A percentile compares a stretch with the other conserved stretches of the same genome.
These are phyloP conservation scores for Leishmania mexicana DNA, from an alignment of 208 protist genomes.

Conservation along the genomic window DNA sequence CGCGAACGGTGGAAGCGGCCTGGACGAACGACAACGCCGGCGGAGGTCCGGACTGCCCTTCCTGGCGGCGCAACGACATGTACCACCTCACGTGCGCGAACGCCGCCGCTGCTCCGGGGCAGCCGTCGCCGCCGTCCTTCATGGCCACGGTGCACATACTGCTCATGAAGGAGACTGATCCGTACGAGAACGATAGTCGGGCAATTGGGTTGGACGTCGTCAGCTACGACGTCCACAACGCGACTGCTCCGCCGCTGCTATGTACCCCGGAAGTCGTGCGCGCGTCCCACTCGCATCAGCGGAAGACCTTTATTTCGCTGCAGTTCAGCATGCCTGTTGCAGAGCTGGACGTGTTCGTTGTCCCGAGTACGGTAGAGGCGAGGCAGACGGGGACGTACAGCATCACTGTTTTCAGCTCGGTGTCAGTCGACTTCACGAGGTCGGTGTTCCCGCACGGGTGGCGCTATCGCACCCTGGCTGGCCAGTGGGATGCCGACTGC, in stretches of 20 bases:
- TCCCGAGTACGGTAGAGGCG: constrained; percentile 59
- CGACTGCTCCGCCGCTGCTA: constrained; percentile 42
- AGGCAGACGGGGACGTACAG: constrained; percentile 63
- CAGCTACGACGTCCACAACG: constrained; percentile 33
- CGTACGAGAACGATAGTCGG: constrained; percentile 70
- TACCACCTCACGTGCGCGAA: constrained; percentile 46
- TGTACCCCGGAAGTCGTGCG: constrained; percentile 48
- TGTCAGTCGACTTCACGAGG: constrained; percentile 40
- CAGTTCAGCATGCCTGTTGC: constrained; percentile 41
- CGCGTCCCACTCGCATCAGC: constrained; percentile 38
- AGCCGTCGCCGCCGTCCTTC: background rate
- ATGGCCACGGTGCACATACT: constrained; percentile 55
- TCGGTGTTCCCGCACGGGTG: constrained; percentile 73
- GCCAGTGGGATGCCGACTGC: constrained; percentile 67
- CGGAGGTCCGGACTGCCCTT: constrained; percentile 39
- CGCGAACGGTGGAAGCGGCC: constrained; percentile 34
- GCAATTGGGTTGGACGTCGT: constrained; percentile 79
- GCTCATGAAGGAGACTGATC: constrained; percentile 65
- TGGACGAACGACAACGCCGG: constrained; percentile 61
- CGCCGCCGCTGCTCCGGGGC: background rate
- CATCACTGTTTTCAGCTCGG: constrained; percentile 68
- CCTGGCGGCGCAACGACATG: constrained; percentile 84
- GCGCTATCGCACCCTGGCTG: constrained; percentile 61
- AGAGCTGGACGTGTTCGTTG: constrained; percentile 64
- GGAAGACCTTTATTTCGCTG: constrained; percentile 39